Conservation (phyloP, 2,329 filamentous ascomycete species). For the Blumeria graminis region DNA sequence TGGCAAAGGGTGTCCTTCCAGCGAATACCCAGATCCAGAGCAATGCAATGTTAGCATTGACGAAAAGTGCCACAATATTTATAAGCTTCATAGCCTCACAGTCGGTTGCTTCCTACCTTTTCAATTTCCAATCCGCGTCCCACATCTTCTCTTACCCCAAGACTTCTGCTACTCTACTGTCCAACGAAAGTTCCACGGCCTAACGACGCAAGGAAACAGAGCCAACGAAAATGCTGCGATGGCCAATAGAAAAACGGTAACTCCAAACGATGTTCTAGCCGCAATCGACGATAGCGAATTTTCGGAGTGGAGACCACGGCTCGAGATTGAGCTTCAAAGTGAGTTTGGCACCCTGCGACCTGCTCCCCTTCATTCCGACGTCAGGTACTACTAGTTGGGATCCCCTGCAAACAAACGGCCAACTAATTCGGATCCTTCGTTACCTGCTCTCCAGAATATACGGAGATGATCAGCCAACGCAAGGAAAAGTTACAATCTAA, state of each 20-base stretch:
- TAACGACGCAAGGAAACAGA: constrained; percentile 18
- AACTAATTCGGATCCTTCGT: too few species aligned
- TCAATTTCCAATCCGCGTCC: not conserved
- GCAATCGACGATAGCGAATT: constrained; percentile 58
- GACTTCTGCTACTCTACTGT: not conserved
- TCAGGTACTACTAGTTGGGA: not conserved
- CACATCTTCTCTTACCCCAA: not conserved
- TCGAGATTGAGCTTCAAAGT: constrained; percentile 60
- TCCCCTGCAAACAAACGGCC: constrained; percentile 3
- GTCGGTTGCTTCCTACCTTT: constrained; percentile 24
- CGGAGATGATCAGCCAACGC: constrained; percentile 3
- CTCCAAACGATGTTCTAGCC: constrained; percentile 50
- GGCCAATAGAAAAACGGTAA: constrained; percentile 55
- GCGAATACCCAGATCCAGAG: constrained; percentile 65
- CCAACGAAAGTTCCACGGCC: not conserved
- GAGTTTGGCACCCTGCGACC: constrained; percentile 14
- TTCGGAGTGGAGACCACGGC: constrained; percentile 37
- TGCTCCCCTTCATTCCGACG: not conserved
- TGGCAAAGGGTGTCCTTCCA: constrained; percentile 59
- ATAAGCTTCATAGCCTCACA: constrained; percentile 55
- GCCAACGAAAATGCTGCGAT: constrained; percentile 46
- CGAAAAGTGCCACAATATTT: constrained; percentile 63
- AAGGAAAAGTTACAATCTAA: constrained; percentile 30
- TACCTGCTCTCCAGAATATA: constrained; percentile 3
- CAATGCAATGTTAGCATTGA: constrained; percentile 56